Evolutionary conservation across 2,329 filamentous ascomycete genomes (phyloP), one percentile per base, ranked within the genome.

Genomic region (Aspergillus cejpii): DNA sequence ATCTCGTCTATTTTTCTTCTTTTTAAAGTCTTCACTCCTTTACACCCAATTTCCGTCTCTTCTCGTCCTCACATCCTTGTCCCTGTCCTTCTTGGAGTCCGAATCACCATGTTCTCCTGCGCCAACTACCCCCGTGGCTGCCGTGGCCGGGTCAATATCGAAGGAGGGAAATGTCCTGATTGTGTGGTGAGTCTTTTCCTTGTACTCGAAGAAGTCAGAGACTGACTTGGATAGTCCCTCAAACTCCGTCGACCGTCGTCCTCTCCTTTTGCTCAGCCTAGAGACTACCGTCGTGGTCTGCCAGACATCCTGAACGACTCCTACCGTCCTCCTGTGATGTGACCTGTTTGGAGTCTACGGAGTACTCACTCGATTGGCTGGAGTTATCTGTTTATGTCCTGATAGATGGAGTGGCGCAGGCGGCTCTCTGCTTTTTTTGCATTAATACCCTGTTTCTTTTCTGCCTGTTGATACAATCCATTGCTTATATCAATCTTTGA

Each of bases 41-140:
- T 5, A 28, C 10, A 7, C 3, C 14, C n/a, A n/a, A n/a, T n/a
- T 12, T 8, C 31, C 3, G 15, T 20, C 15, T 3, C 17, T 10
- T 5, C 15, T 19, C 7, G 15, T 12, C 17, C 17, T 19, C 31
- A 1, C 11, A 7, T 19, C 5, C 52, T n/a, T n/a, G n/a, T n/a
- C n/a, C n/a, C n/a, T n/a, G n/a, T n/a, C n/a, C n/a, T n/a, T n/a
- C n/a, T n/a, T n/a, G n/a, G n/a, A n/a, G n/a, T n/a, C n/a, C n/a
- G n/a, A n/a, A n/a, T n/a, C n/a, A 62, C 34, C 43, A 73, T 73
- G 70, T 73, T 65, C 61, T 73, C 70, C 23, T 73, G 70, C 60
- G 63, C 63, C 45, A 73, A 73, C 52, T 70, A 72, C 45, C 67
- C 69, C 44, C 69, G 70, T 40, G 70, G 70, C 37, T 73, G 70